Base-by-base conservation (phyloP, 768 basidiomycete species). In the Suillus americanus region DNA sequence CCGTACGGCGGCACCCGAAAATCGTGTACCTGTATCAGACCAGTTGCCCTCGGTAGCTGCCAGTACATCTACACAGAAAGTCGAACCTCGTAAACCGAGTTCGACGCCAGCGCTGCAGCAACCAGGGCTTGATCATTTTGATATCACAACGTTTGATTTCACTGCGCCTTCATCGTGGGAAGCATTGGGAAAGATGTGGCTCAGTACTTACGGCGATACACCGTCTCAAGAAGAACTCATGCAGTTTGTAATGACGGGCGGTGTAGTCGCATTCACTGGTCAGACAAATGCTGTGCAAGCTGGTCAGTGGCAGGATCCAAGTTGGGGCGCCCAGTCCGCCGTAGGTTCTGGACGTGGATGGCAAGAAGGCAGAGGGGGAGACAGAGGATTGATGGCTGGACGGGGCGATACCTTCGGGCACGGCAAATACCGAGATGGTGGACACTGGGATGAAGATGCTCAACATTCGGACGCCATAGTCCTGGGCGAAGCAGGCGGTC, bases 141-240 rank as follows among this genome's bases (percentile, higher is more conserved):
- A 92, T 79, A 79, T 86, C 69, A 72, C 83, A 67, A 82, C 83
- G 55, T 95, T 95, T 83, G 85, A 94, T 80, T 87, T 86, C 62
- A 88, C 88, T 35, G 81, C 84, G 51, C 84, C 93, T 62, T 75
- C 84, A 61, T 88, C 90, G 74, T 95, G 94, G 94, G 87, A 89
- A 79, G 83, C 85, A 63, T 84, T 95, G 65, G 90, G 89, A 74
- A 86, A 86, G 73, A 87, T 91, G 81, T 94, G 90, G 91, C 77
- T 82, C 72, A 80, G 81, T 63, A 88, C 90, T 61, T 77, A 90
- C 75, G 89, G 91, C 48, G 82, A 84, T 70, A 57, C 80, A 68
- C 92, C 92, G 35, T 83, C 89, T 63, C 87, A 89, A 70, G 88
- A 92, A 70, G 83, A 93, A 71, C 83, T 94, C 68, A 87, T 92